Conservation (phyloP, 2,329 filamentous ascomycete genomes). For the Tolypocladium sp. region DNA sequence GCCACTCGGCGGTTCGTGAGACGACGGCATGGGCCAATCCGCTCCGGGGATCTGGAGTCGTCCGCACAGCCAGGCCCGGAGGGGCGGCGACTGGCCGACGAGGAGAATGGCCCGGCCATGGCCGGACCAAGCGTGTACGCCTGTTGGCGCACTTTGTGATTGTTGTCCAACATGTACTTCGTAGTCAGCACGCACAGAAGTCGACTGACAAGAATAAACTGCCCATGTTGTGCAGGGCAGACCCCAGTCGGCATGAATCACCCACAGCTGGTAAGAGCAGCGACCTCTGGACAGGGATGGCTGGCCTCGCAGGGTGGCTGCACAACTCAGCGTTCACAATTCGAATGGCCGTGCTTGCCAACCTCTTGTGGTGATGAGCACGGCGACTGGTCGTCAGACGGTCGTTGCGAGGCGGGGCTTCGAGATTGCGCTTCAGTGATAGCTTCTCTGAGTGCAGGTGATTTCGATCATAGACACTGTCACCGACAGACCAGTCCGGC, state of each 20-base stretch:
- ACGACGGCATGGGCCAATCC: constrained; percentile 1
- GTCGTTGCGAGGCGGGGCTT: neutral
- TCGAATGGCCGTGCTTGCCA: neutral
- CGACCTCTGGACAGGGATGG: neutral
- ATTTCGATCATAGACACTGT: neutral
- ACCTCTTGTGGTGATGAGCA: neutral
- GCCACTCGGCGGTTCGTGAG: constrained; percentile 3
- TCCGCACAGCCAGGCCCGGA: neutral
- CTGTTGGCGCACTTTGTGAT: neutral
- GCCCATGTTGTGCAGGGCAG: neutral
- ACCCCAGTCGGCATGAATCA: constrained; percentile 4
- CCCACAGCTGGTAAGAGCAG: neutral
- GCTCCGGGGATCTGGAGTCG: neutral
- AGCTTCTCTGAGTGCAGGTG: neutral
- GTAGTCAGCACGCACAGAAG: neutral
- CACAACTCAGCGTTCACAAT: neutral
- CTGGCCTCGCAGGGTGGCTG: neutral
- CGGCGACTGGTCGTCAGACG: neutral
- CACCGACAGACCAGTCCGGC: neutral
- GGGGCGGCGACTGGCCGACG: neutral
- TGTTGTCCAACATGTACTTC: neutral
- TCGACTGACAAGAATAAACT: neutral
- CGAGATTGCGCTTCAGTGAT: neutral
- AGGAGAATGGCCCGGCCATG: neutral
- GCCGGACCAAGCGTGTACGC: neutral